Evolutionary conservation across 2,329 filamentous ascomycete species (phyloP), one percentile per base, ranked within the genome.

Genomic region (Nothopassalora personata): DNA sequence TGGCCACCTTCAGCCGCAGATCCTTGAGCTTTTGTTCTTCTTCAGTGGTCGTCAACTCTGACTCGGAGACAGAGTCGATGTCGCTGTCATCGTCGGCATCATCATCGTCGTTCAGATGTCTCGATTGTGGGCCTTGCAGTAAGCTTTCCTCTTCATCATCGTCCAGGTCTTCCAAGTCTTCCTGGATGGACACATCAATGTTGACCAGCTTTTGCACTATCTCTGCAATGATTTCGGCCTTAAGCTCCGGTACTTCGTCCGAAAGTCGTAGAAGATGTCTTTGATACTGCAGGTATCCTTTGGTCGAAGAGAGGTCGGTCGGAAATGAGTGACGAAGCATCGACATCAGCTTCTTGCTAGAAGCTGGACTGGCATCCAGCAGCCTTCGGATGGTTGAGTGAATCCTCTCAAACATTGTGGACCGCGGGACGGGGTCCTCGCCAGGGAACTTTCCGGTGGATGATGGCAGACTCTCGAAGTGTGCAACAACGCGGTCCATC

Each of bases 151-250:
- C 89, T 9, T 91, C 81, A 57, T 95, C 90, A 63, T 97, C 93
- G 62, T 97, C 93, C 61, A 96, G 78, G 67, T 97, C 92, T 63
- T 97, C 91, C 68, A 97, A 79, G 69, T 97, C 92, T 53, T 92
- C 84, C 74, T 97, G 93, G 74, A 97, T 94, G 71, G 97, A 90
- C 1, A 96, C 91, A 71, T 99, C 94, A 59, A 97, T 90, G 75
- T 94, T 94, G 69, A 97, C 90, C 7, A 97, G 81, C 62, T 90
- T 87, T 66, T 93, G 89, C 46, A 91, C 88, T 51, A 97, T 88
- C 11, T 96, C 78, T 57, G 91, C 86, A 63, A 96, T 81, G 27
- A 97, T 86, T 61, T 95, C 89, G 7, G 88, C 84, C 61, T 87
- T 87, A 36, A 97, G 77, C 60, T 89, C 86, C 0, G 90, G 87